Evolutionary conservation across 2,329 filamentous ascomycete genomes (phyloP).

Genomic region (Aspergillus fumigatiaffinis): DNA sequence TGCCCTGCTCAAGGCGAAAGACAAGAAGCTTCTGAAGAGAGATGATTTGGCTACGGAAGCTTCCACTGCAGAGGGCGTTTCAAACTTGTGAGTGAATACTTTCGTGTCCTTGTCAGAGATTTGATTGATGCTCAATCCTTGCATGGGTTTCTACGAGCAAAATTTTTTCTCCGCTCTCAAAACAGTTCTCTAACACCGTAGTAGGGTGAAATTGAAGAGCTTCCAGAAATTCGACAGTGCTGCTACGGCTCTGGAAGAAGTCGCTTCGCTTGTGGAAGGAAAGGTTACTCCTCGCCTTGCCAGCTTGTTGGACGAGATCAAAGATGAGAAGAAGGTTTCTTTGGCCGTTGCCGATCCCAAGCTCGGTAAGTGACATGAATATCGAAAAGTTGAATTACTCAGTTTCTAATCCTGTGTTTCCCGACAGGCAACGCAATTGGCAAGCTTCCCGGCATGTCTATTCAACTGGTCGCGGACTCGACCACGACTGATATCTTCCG

Average conservation of each 20-base stretch:
- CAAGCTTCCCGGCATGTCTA: conserved; percentile 82
- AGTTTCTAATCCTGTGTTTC: conserved; percentile 13
- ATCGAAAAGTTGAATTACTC: not conserved
- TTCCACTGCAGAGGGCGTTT: conserved; percentile 76
- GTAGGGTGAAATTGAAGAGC: conserved; percentile 87
- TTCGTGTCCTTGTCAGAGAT: not conserved
- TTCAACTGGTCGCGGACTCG: conserved; percentile 78
- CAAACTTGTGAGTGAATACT: conserved; percentile 66
- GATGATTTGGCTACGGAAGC: conserved; percentile 73
- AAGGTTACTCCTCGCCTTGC: conserved; percentile 89
- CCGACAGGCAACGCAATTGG: conserved; percentile 72
- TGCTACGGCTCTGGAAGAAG: conserved; percentile 83
- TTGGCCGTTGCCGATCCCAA: conserved; percentile 92
- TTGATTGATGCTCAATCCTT: not conserved
- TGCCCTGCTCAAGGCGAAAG: conserved; percentile 95
- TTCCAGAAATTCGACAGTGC: conserved; percentile 98
- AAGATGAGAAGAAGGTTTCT: conserved; percentile 96
- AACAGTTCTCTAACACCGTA: conserved; percentile 20
- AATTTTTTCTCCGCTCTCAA: conserved; percentile 18
- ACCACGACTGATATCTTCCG: conserved; percentile 85
- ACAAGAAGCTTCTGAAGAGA: conserved; percentile 95
- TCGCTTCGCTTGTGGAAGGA: conserved; percentile 81
- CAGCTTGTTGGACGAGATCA: conserved; percentile 78
- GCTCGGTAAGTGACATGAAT: conserved; percentile 53
- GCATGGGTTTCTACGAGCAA: conserved; percentile 14